Conservation (phyloP, 345 rosid genomes). For the Erysimum cheiranthoides region DNA sequence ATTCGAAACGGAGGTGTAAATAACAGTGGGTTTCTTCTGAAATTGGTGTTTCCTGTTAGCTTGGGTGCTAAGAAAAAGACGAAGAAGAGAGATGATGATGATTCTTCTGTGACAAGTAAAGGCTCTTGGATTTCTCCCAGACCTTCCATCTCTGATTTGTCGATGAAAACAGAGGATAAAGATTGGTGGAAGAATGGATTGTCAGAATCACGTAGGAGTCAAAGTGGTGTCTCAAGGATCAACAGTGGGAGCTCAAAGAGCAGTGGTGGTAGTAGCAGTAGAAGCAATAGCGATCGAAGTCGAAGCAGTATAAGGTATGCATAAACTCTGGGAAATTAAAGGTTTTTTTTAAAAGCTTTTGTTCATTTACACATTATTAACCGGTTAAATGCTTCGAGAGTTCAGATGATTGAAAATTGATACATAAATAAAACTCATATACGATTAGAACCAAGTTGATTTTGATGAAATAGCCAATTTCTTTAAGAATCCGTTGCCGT, state of each 20-base stretch:
- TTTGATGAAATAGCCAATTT: neutral
- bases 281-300: conserved; percentile 51
- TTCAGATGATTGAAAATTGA: neutral
- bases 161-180: conserved; percentile 53
- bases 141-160: conserved; percentile 52
- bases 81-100: conserved; percentile 49
- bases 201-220: conserved; percentile 50
- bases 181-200: conserved; percentile 75
- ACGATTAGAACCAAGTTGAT: neutral
- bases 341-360: neutral
- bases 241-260: conserved; percentile 56
- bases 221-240: conserved; percentile 42
- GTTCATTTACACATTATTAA: neutral
- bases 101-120: conserved; percentile 29
- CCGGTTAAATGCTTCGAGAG: neutral
- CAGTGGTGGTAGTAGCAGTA: conserved; percentile 55
- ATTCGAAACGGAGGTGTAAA: conserved; percentile 56
- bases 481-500: neutral
- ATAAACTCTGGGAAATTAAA: conserved; percentile 5
- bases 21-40: conserved; percentile 71
- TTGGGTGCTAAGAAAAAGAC: conserved; percentile 54
- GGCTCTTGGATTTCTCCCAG: conserved; percentile 50
- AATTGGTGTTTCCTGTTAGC: conserved; percentile 70
- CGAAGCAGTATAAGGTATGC: conserved; percentile 50
- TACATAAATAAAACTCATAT: neutral